Evolutionary conservation across 2,329 filamentous ascomycete species (phyloP).

Genomic region (Rhynchosporium agropyri): DNA sequence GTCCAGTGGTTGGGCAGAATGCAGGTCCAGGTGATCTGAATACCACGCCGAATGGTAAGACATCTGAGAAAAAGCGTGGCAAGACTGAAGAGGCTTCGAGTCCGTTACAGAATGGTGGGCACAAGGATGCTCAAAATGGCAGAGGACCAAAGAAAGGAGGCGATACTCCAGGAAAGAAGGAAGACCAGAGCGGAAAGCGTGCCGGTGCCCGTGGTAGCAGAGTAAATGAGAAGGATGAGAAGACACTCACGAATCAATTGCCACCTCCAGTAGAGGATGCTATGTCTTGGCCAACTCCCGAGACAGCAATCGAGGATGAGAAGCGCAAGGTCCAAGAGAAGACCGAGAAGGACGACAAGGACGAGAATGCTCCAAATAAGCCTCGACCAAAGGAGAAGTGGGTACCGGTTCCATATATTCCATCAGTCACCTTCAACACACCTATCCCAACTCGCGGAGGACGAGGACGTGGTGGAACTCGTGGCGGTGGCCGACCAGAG

Average conservation of each 20-base stretch:
- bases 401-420: conserved; percentile 81
- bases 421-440: conserved; percentile 84
- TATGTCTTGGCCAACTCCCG: conserved; percentile 86
- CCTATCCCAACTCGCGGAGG: conserved; percentile 68
- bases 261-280: conserved; percentile 75
- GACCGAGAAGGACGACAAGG: conserved; percentile 64
- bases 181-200: conserved; percentile 39
- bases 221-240: conserved; percentile 41
- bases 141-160: conserved; percentile 46
- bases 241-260: conserved; percentile 41
- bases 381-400: conserved; percentile 76
- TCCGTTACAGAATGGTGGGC: conserved; percentile 36
- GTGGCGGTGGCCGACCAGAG: conserved; percentile 47
- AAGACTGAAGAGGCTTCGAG: conserved; percentile 46
- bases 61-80: conserved; percentile 46
- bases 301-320: conserved; percentile 74
- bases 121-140: conserved; percentile 45
- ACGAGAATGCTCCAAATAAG: conserved; percentile 57
- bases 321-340: conserved; percentile 73
- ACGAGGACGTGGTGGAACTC: conserved; percentile 48
- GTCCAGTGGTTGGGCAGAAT: conserved; percentile 24
- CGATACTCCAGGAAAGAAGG: conserved; percentile 42
- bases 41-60: conserved; percentile 33
- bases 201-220: conserved; percentile 39
- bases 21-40: conserved; percentile 39